Evolutionary conservation across 352 stramenopile species (phyloP), one percentile per base, ranked within the genome.

Genomic region (Phytophthora europaea): DNA sequence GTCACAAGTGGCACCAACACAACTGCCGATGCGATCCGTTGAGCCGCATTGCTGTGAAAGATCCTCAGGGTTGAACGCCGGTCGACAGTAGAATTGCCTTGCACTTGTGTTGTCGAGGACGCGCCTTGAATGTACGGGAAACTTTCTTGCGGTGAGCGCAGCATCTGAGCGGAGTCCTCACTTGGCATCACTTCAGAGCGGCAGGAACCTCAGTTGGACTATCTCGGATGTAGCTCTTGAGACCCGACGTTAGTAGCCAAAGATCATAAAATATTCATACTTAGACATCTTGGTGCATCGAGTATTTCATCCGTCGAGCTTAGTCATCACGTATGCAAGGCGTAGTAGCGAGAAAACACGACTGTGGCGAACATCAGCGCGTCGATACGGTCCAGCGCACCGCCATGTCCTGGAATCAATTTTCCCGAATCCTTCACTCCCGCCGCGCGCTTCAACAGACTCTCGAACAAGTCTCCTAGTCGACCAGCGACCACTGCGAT

Each of bases 351-450:
- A 8, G 81, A 73, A 74, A 91, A 91, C n/a, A 91, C 76, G 18
- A 89, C 57, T 13, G 82, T 80, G 5, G 83, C 73, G 50, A 98
- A 98, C 64, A 99, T 95, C 64, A 98, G 97, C 48, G 93, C 97
- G 72, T 99, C 96, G 23, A 99, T 90, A n/a, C 95, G 89, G 73
- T 99, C 97, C 55, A 99, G 81, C 18, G 98, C 88, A 3, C 97
- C 97, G 33, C 97, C 97, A 71, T 99, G 95, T 73, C 98, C 97
- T 5, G 97, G 97, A 62, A 99, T 97, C 20, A 99, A 75, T 67
- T 91, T 88, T 6, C 97, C 95, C 62, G 96, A 98, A 74, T 99
- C 94, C 73, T 99, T 99, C 47, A 99, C 79, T 6, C 88, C 90
- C 0, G 94, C 94, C 65, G 98, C 94, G 23, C 95, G 84, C 79